These are phyloP conservation scores for Alnus glutinosa DNA, from an alignment of 306 rosid species.

Conservation along the genomic window DNA sequence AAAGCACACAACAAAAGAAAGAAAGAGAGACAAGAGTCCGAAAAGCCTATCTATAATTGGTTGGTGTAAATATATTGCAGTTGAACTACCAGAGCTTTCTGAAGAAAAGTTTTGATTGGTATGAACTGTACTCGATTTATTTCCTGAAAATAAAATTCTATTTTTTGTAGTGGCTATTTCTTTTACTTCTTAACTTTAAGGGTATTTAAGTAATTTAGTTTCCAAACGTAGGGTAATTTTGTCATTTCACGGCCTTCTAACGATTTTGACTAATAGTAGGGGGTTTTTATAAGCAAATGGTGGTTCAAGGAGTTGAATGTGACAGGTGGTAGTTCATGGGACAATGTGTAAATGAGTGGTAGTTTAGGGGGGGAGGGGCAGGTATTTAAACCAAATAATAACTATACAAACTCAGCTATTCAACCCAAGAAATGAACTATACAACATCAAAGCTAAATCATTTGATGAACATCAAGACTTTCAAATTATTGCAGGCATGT, in stretches of 20 bases:
- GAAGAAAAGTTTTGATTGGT: background rate
- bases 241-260: too few species aligned
- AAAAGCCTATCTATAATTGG: background rate
- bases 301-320: too few species aligned
- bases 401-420: background rate
- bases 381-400: background rate
- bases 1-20: background rate
- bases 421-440: background rate
- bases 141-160: background rate
- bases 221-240: too few species aligned
- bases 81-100: too few species aligned
- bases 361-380: too few species aligned
- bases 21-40: background rate
- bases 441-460: background rate
- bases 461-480: background rate
- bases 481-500: background rate
- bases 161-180: too few species aligned
- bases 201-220: too few species aligned
- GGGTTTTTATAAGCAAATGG: too few species aligned
- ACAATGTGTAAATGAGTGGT: too few species aligned
- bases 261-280: too few species aligned
- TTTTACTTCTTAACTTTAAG: too few species aligned
- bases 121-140: slow-evolving; percentile 22
- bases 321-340: too few species aligned
- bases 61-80: background rate